Conservation (phyloP, 805 yeast genomes). For the Pichia occidentalis region DNA sequence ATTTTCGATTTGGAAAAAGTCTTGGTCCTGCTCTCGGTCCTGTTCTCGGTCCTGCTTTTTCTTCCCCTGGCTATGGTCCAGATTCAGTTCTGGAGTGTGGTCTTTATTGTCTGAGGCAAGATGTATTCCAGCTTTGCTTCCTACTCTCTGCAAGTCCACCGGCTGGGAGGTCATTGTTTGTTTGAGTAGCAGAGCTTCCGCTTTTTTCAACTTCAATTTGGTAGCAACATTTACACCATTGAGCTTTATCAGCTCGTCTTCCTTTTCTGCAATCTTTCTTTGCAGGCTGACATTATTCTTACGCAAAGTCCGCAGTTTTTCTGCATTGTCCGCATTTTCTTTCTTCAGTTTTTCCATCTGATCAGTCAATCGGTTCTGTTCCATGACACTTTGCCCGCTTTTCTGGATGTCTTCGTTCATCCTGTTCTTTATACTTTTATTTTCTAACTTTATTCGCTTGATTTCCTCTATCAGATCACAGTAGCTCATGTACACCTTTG, state of each 20-base stretch:
- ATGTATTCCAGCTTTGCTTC: too few species aligned
- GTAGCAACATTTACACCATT: constrained; percentile 6
- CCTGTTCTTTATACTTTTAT: background rate
- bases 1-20: too few species aligned
- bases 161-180: too few species aligned
- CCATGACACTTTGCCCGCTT: too few species aligned
- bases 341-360: constrained; percentile 1
- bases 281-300: constrained; percentile 1
- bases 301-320: constrained; percentile 3
- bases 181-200: constrained; percentile 4
- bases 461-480: constrained; percentile 18
- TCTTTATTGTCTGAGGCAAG: background rate
- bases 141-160: too few species aligned
- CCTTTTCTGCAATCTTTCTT: constrained; percentile 2
- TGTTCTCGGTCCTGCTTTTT: background rate
- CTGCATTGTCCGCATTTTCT: constrained; percentile 2
- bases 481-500: constrained; percentile 23
- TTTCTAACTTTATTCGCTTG: background rate
- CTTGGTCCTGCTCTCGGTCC: background rate
- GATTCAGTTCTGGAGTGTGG: constrained; percentile 1
- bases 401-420: too few species aligned
- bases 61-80: background rate
- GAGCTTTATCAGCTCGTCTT: constrained; percentile 6
- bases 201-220: constrained; percentile 9
- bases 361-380: too few species aligned